Evolutionary conservation across 192 early-diverging fungal genomes (phyloP), one percentile per base, ranked within the genome.

Genomic region (Backusella tuberculispora): DNA sequence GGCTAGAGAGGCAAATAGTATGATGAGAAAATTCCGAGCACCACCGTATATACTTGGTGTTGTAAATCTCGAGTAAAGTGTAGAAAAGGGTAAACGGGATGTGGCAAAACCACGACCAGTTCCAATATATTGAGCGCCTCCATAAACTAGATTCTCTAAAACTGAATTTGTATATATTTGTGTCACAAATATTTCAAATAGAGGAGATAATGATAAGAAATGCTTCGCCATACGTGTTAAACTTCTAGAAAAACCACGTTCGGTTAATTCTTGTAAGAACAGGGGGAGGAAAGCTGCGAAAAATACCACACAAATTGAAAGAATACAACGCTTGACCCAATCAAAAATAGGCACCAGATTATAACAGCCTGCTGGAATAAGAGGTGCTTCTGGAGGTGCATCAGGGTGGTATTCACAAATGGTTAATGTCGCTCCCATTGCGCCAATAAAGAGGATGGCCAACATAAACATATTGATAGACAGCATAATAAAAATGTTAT

Each of bases 21-120:
- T 86, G 80, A 94, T 87, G 43, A 92, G 66, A 69, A 95, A 85
- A 50, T 87, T 76, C 0, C 90, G 83, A 66, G 91, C 86, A 38
- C 93, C 94, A 76, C 91, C 81, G 77, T 95, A 93, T 44, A 95
- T 90, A 40, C 89, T 90, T 10, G 93, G 85, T 40, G 88, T 87
- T 0, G 92, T 86, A 71, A 95, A 95, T 5, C 91, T 87, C 38
- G 90, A 91, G 73, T 91, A 95, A 37, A 95, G 86, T 14, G 89
- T 82, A 9, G 87, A 82, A 78, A 95, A 95, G 63, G 89, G 86
- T 41, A 92, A 79, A 0, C 93, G 87, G 21, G 94, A 86, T 4
- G 94, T 95, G 1, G 94, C 91, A 79, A 95, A 94, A 37, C 93
- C 93, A 81, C 94, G 92, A 0, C 94, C 94, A 10, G 93, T 93